A percentile compares a stretch with the other conserved stretches of the same genome.
These are phyloP conservation scores for Kuraishia piskuri DNA, from an alignment of 805 yeast species.

Conservation along the genomic window DNA sequence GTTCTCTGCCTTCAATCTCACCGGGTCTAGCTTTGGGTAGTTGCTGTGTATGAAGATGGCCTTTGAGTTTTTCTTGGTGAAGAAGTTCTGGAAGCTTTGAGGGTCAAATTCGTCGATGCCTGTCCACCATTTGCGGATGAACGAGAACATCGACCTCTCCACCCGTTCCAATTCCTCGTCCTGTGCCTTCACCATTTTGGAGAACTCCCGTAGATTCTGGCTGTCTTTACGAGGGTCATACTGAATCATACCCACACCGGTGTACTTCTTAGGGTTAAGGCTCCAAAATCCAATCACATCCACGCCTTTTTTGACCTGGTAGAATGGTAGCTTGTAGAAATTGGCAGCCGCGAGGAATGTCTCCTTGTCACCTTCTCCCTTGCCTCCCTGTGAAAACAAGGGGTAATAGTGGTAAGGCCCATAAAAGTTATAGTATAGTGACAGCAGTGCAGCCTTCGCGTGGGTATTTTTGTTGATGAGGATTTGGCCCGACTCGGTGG, in stretches of 20 bases:
- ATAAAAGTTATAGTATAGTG: slow-evolving; percentile 43
- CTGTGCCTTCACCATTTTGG: slow-evolving; percentile 4
- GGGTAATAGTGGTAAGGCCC: slow-evolving; percentile 42
- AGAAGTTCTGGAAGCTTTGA: slow-evolving; percentile 10
- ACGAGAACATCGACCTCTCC: neutral
- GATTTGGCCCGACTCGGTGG: slow-evolving; percentile 51
- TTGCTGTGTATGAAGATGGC: slow-evolving; percentile 43
- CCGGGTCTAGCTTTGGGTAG: slow-evolving; percentile 46
- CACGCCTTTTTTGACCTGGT: slow-evolving; percentile 41
- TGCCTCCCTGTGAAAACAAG: slow-evolving; percentile 35
- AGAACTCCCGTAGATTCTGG: slow-evolving; percentile 8
- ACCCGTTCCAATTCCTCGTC: neutral
- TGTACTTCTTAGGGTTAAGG: slow-evolving; percentile 19
- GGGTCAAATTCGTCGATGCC: slow-evolving; percentile 9
- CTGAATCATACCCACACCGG: slow-evolving; percentile 53
- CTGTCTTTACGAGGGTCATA: slow-evolving; percentile 40
- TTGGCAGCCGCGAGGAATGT: slow-evolving; percentile 47
- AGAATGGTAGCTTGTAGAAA: slow-evolving; percentile 31
- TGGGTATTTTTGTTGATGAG: slow-evolving; percentile 40
- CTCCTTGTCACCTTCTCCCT: slow-evolving; percentile 54
- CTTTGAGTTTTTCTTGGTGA: slow-evolving; percentile 15
- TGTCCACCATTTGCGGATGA: neutral
- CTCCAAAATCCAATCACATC: slow-evolving; percentile 40
- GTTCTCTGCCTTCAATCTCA: slow-evolving; percentile 24
- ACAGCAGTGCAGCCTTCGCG: slow-evolving; percentile 34